Evolutionary conservation across 768 basidiomycete species (phyloP).

Genomic region (Artomyces pyxidatus): DNA sequence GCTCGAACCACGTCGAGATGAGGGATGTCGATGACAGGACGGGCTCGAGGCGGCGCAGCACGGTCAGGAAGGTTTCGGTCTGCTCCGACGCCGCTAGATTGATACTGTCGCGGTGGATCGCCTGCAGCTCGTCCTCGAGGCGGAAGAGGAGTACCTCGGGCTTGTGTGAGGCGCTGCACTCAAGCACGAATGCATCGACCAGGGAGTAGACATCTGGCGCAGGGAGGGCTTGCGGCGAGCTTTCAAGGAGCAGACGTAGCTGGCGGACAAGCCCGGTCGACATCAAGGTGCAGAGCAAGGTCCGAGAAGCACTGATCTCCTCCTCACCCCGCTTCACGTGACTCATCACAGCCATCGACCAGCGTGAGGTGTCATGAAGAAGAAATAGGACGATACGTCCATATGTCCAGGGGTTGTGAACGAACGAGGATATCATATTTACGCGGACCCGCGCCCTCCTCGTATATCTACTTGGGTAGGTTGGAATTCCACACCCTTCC

Average conservation of each 20-base stretch:
- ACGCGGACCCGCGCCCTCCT: too few species aligned
- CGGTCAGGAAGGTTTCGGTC: slow-evolving; percentile 56
- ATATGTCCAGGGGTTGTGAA: too few species aligned
- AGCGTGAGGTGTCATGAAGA: too few species aligned
- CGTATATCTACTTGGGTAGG: too few species aligned
- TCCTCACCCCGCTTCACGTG: too few species aligned
- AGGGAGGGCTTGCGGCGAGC: slow-evolving; percentile 41
- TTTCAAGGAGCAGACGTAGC: slow-evolving; percentile 51
- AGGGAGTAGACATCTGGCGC: slow-evolving; percentile 39
- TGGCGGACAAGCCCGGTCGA: slow-evolving; percentile 38
- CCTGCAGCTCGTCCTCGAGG: slow-evolving; percentile 62
- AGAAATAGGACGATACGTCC: too few species aligned
- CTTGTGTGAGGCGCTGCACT: slow-evolving; percentile 41
- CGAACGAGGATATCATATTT: too few species aligned
- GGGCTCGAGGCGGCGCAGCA: slow-evolving; percentile 54
- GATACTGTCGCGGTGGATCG: slow-evolving; percentile 51
- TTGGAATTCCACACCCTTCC: too few species aligned
- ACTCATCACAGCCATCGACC: too few species aligned
- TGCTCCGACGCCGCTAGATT: slow-evolving; percentile 58
- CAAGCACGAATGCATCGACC: slow-evolving; percentile 49
- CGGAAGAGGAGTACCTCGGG: slow-evolving; percentile 35
- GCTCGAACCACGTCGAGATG: slow-evolving; percentile 76
- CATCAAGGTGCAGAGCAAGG: too few species aligned
- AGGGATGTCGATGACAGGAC: slow-evolving; percentile 57
- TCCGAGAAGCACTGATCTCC: too few species aligned